phyloP scores from a whole-genome alignment of 352 stramenopile species.

The Phytophthora capsici region DNA sequence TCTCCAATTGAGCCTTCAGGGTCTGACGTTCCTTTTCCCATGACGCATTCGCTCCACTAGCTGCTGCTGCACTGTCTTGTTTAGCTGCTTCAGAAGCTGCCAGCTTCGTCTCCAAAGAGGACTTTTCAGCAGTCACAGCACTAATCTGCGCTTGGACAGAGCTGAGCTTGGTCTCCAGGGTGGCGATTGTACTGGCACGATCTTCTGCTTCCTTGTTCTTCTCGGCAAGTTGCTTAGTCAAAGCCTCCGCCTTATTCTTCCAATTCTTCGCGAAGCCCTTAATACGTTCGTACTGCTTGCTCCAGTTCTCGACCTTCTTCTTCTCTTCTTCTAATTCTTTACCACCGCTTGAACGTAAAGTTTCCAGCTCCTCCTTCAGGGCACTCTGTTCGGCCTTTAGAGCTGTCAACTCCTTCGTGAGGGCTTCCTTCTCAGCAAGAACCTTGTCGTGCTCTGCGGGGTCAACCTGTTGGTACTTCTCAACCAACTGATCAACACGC shows the following conservation, averaged over 20 bases:
- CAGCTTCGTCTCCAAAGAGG: conserved; percentile 52
- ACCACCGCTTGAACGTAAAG: conserved; percentile 46
- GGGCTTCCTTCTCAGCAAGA: conserved; percentile 58
- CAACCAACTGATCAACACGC: conserved; percentile 80
- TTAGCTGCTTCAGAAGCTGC: conserved; percentile 45
- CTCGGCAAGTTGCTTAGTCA: conserved; percentile 70
- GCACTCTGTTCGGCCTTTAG: conserved; percentile 48
- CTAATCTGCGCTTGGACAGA: conserved; percentile 39
- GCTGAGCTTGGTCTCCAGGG: conserved; percentile 51
- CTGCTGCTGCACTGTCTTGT: conserved; percentile 39
- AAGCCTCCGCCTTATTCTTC: conserved; percentile 76
- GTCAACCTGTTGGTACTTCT: conserved; percentile 87
- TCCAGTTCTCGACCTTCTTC: conserved; percentile 70
- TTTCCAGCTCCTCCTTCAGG: conserved; percentile 58
- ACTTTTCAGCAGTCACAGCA: conserved; percentile 47
- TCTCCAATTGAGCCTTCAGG: conserved; percentile 61
- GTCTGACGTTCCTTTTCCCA: conserved; percentile 70
- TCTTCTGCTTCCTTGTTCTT: conserved; percentile 74
- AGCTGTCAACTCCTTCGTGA: conserved; percentile 54
- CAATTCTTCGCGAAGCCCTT: conserved; percentile 86
- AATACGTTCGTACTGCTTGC: conserved; percentile 81
- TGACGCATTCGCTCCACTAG: conserved; percentile 41
- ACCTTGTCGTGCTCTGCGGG: conserved; percentile 77
- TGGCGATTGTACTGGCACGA: conserved; percentile 41
- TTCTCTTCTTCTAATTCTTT: conserved; percentile 71